A percentile compares a stretch with the other conserved stretches of the same genome.
Conservation (phyloP, 2,329 filamentous ascomycete species). For the Neonectria ditissima region DNA sequence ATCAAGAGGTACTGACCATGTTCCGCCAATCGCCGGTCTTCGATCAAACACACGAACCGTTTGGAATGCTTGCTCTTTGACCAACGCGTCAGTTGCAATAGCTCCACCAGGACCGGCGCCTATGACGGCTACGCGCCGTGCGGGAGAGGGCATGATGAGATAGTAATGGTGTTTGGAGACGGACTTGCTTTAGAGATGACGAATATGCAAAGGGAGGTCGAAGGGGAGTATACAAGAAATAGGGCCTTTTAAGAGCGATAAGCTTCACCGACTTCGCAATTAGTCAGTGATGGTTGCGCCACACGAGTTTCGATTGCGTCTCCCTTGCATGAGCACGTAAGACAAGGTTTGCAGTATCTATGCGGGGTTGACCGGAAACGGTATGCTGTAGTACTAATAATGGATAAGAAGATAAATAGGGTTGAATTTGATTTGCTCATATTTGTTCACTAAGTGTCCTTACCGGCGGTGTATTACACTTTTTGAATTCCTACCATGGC, state of each 20-base stretch:
- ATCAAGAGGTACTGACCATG: slow-evolving; percentile 4
- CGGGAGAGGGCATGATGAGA: slow-evolving; percentile 4
- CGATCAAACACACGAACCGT: slow-evolving; percentile 21
- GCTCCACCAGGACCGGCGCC: slow-evolving; percentile 22
- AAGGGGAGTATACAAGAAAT: neutral
- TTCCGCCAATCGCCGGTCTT: slow-evolving; percentile 13
- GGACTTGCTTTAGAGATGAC: neutral
- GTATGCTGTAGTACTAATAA: neutral
- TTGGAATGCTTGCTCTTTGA: slow-evolving; percentile 19
- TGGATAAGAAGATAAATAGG: neutral
- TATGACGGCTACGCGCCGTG: slow-evolving; percentile 24
- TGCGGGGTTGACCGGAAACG: neutral
- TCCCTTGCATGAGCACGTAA: slow-evolving; percentile 17
- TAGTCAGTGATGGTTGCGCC: slow-evolving; percentile 3
- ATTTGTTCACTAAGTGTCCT: too few species aligned
- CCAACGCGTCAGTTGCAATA: slow-evolving; percentile 18
- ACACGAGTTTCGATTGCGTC: slow-evolving; percentile 18
- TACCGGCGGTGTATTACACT: too few species aligned
- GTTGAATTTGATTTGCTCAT: neutral
- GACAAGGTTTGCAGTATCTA: neutral
- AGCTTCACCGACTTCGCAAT: slow-evolving; percentile 9
- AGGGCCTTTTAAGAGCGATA: slow-evolving; percentile 1
- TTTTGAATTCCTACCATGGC: neutral
- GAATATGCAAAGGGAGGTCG: neutral
- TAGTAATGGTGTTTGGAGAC: neutral